Conservation (phyloP, 345 rosid genomes). For the Moricandia moricandioides region DNA sequence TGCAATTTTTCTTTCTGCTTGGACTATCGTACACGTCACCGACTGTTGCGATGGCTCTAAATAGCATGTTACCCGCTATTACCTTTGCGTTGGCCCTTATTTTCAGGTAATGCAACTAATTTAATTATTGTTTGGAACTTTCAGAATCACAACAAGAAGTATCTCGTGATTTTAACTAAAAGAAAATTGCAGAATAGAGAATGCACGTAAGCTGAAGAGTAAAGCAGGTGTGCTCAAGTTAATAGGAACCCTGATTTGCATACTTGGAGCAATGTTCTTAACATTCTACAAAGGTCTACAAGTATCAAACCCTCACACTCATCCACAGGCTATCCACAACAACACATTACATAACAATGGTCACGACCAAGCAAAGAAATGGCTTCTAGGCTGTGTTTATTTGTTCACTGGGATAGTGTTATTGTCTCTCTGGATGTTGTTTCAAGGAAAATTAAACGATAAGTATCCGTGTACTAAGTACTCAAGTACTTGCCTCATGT, state of each 20-base stretch:
- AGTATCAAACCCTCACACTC: conserved; percentile 30
- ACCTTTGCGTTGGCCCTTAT: conserved; percentile 66
- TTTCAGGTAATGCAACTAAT: conserved; percentile 39
- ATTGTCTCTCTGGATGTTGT: conserved; percentile 56
- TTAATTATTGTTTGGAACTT: background rate
- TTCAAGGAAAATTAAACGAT: conserved; percentile 47
- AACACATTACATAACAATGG: conserved; percentile 10
- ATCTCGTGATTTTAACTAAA: background rate
- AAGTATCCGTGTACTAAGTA: conserved; percentile 48
- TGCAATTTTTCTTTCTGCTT: conserved; percentile 65
- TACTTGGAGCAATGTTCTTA: conserved; percentile 54
- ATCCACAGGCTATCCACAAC: conserved; percentile 9
- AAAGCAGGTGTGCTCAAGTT: conserved; percentile 45
- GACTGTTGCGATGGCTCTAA: conserved; percentile 57
- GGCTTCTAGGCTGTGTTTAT: conserved; percentile 48
- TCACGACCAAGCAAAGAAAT: conserved; percentile 36
- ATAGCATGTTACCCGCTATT: conserved; percentile 59
- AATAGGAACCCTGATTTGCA: conserved; percentile 49
- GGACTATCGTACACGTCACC: conserved; percentile 74
- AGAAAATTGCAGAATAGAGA: conserved; percentile 47
- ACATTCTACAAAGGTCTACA: conserved; percentile 54
- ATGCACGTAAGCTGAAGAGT: conserved; percentile 36
- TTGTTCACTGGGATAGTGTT: conserved; percentile 34
- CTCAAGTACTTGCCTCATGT: conserved; percentile 58
- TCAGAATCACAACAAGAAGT: background rate